A percentile compares a stretch with the other conserved stretches of the same genome.
Evolutionary conservation across 2,329 filamentous ascomycete species (phyloP).

Genomic region (Calonectria leucothoes): DNA sequence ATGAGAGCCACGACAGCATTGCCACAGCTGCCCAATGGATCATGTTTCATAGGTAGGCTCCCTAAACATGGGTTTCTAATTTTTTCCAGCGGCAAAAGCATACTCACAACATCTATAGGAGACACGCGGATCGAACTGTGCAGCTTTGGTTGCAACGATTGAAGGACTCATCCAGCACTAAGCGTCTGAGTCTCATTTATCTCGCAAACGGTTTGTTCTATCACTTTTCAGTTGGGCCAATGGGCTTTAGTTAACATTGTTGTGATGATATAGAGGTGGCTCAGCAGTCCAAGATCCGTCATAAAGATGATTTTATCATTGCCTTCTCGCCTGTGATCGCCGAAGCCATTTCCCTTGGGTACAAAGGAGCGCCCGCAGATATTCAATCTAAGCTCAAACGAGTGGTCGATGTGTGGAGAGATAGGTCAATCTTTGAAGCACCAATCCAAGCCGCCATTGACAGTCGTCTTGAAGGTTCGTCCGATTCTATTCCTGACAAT

Average conservation of each 20-base stretch:
- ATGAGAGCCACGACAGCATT: conserved; percentile 98
- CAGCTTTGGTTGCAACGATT: conserved; percentile 92
- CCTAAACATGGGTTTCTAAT: background rate
- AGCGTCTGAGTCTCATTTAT: conserved; percentile 91
- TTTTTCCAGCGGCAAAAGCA: background rate
- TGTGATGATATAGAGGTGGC: conserved; percentile 77
- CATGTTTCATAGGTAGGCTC: conserved; percentile 91
- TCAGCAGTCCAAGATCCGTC: conserved; percentile 93
- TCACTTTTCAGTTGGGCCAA: background rate
- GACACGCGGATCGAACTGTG: conserved; percentile 91
- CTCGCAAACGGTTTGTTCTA: conserved; percentile 84
- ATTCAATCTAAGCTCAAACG: conserved; percentile 88
- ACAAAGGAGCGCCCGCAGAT: conserved; percentile 87
- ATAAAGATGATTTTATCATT: conserved; percentile 91
- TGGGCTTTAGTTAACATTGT: conserved; percentile 16
- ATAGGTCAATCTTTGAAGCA: conserved; percentile 84
- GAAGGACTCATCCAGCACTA: conserved; percentile 86
- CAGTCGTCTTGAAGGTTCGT: conserved; percentile 77
- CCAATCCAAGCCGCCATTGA: conserved; percentile 87
- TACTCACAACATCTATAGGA: conserved; percentile 60
- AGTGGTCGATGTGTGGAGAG: conserved; percentile 94
- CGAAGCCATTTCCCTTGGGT: conserved; percentile 90
- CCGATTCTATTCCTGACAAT: background rate
- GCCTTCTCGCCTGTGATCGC: conserved; percentile 93
- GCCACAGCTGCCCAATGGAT: conserved; percentile 98